Conservation (phyloP, 768 basidiomycete genomes). For the Leucogyrophana mollusca region DNA sequence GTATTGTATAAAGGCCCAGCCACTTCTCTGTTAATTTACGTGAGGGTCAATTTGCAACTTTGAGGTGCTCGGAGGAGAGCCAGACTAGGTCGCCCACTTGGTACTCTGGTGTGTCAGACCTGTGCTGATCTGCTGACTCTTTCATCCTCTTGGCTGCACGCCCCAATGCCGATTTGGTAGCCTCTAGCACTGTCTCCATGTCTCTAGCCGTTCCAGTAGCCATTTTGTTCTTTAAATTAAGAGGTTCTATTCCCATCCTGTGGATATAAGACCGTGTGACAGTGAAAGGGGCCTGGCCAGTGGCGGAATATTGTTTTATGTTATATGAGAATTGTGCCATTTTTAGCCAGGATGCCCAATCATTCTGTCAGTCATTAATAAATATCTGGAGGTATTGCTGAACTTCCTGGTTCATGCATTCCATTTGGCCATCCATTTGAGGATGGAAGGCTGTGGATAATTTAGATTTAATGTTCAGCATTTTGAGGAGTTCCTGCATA, state of each 20-base stretch:
- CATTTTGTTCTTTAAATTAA: no score
- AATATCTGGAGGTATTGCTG: slow-evolving; percentile 28
- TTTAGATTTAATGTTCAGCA: slow-evolving; percentile 12
- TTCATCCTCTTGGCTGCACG: no score
- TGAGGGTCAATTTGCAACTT: slow-evolving; percentile 10
- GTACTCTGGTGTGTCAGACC: no score
- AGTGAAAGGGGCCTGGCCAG: slow-evolving; percentile 22
- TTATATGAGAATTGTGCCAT: slow-evolving; percentile 32
- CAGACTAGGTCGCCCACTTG: slow-evolving; percentile 21
- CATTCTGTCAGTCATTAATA: slow-evolving; percentile 17
- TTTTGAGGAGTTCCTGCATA: no score
- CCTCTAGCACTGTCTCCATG: no score
- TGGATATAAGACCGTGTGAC: slow-evolving; percentile 19
- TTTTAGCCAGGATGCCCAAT: slow-evolving; percentile 24
- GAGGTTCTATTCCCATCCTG: slow-evolving; percentile 12
- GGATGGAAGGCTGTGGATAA: slow-evolving; percentile 33
- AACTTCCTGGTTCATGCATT: slow-evolving; percentile 31
- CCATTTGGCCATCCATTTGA: slow-evolving; percentile 35
- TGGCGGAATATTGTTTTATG: slow-evolving; percentile 19
- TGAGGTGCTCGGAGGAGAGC: slow-evolving; percentile 19
- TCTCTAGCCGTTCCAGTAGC: no score
- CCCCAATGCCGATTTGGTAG: no score
- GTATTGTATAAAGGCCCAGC: slow-evolving; percentile 20
- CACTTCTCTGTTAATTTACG: slow-evolving; percentile 20
- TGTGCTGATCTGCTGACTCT: no score